Evolutionary conservation across 1,284 basidiomycete genomes (phyloP).

Genomic region (Ceratobasidium sp.): DNA sequence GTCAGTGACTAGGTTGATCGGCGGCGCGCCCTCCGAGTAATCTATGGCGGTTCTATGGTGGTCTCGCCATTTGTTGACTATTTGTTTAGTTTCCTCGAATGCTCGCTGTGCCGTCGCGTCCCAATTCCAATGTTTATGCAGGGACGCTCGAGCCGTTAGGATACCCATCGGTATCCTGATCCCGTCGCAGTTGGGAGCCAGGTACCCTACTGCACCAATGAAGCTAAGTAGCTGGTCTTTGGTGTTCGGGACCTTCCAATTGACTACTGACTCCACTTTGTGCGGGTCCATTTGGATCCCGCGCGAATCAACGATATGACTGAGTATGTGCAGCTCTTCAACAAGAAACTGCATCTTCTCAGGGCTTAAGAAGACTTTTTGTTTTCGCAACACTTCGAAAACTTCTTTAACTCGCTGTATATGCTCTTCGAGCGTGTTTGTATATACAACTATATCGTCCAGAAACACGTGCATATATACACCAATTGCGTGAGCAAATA

Average conservation of each 20-base stretch:
- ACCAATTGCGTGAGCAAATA: no score
- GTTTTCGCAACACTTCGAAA: no score
- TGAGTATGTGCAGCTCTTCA: no score
- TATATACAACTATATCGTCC: no score
- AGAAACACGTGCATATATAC: no score
- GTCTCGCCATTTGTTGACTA: constrained; percentile 49
- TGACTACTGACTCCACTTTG: constrained; percentile 43
- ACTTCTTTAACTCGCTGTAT: no score
- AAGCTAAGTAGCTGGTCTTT: constrained; percentile 44
- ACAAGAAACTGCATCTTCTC: no score
- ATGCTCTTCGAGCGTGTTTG: no score
- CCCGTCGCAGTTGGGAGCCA: constrained; percentile 22
- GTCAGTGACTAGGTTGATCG: no score
- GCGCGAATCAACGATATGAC: no score
- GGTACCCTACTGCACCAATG: no score
- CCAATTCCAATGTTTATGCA: constrained; percentile 55
- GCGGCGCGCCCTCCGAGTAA: constrained; percentile 51
- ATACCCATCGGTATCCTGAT: constrained; percentile 50
- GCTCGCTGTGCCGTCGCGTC: constrained; percentile 55
- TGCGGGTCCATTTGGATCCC: constrained; percentile 52
- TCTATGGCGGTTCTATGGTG: constrained; percentile 53
- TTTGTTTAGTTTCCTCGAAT: constrained; percentile 58
- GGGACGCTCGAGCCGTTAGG: constrained; percentile 53
- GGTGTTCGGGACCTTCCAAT: constrained; percentile 46
- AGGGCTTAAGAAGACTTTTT: no score